A percentile compares a stretch with the other conserved stretches of the same genome.
These are phyloP conservation scores for Eimeria brunetti DNA, from an alignment of 169 alveolate genomes.

Conservation along the genomic window DNA sequence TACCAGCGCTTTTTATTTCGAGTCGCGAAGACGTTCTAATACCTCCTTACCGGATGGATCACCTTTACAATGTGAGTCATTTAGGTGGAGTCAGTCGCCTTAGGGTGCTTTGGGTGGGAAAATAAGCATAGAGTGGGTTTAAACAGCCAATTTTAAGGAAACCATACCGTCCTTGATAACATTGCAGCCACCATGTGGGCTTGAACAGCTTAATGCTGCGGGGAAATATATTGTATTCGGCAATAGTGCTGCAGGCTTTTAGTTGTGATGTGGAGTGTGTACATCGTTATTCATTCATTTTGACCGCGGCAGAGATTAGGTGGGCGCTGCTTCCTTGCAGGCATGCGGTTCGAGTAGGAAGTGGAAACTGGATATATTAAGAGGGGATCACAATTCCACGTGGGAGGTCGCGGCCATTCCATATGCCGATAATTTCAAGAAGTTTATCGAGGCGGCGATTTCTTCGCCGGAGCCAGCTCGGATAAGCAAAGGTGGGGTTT, in stretches of 20 bases:
- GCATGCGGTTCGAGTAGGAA: conserved; percentile 23
- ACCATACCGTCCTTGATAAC: no score
- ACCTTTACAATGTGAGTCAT: conserved; percentile 22
- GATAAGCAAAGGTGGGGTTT: not conserved
- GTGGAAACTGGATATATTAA: conserved; percentile 10
- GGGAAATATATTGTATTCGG: not conserved
- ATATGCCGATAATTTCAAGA: not conserved
- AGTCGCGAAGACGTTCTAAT: conserved; percentile 33
- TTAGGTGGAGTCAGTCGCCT: not conserved
- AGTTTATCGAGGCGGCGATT: not conserved
- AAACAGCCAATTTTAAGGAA: not conserved
- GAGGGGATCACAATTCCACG: conserved; percentile 59
- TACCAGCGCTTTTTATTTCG: conserved; percentile 35
- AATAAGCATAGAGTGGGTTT: not conserved
- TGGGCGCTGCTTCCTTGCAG: not conserved
- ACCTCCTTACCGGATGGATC: conserved; percentile 29
- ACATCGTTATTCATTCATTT: not conserved
- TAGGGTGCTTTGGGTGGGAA: not conserved
- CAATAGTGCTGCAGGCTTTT: not conserved
- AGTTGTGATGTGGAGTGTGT: not conserved
- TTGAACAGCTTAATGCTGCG: no score
- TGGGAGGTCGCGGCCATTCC: not conserved
- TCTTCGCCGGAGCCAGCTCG: not conserved
- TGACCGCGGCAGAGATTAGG: not conserved
- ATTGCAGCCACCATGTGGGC: no score